Conservation (phyloP, 805 yeast species). For the Candida xyloterini region DNA sequence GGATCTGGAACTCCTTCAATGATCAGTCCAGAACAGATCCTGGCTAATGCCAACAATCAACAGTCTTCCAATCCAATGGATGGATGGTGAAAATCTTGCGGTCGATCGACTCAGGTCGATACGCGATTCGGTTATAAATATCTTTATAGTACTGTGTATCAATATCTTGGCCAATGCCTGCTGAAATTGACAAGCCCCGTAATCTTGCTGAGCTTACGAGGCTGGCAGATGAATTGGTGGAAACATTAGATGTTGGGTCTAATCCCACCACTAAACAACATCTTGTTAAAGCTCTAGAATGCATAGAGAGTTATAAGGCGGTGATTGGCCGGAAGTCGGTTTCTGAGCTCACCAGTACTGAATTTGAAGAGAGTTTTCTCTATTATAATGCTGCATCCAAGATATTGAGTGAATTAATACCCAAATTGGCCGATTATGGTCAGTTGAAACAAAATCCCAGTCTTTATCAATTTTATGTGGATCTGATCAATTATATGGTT, state of each 20-base stretch:
- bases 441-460: slow-evolving; percentile 9
- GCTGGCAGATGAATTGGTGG: slow-evolving; percentile 18
- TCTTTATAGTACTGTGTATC: neutral
- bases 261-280: slow-evolving; percentile 16
- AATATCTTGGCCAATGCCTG: slow-evolving; percentile 10
- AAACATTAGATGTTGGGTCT: slow-evolving; percentile 8
- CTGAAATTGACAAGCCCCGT: slow-evolving; percentile 10
- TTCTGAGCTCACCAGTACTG: slow-evolving; percentile 3
- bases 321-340: slow-evolving; percentile 6
- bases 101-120: slow-evolving; percentile 9
- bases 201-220: slow-evolving; percentile 14
- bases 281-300: slow-evolving; percentile 27
- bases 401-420: slow-evolving; percentile 27
- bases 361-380: slow-evolving; percentile 25
- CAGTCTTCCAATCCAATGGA: slow-evolving; percentile 16
- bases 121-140: slow-evolving; percentile 4
- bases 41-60: slow-evolving; percentile 29
- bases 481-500: slow-evolving; percentile 18
- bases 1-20: slow-evolving; percentile 14
- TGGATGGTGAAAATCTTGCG: slow-evolving; percentile 19
- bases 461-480: slow-evolving; percentile 19
- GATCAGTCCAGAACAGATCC: slow-evolving; percentile 35
- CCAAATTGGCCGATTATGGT: slow-evolving; percentile 19
- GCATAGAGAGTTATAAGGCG: slow-evolving; percentile 24
- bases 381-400: slow-evolving; percentile 28